phyloP scores from a whole-genome alignment of 306 rosid species.

The Pterocarpus santalinus region DNA sequence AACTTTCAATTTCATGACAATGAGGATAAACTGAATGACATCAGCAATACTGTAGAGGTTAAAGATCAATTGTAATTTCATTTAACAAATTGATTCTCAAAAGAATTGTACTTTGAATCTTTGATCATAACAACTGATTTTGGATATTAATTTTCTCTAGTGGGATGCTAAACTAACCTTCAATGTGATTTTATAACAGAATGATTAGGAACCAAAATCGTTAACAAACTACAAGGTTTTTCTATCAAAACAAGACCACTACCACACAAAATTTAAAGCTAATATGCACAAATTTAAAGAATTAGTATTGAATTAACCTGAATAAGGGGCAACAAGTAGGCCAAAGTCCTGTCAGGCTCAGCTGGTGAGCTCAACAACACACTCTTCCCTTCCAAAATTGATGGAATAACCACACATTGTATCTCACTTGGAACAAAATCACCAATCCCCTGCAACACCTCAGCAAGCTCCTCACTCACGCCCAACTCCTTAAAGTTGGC shows the following conservation, averaged over 20 bases:
- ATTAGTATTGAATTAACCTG: constrained; percentile 63
- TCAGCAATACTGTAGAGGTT: background rate
- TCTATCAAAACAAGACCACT: background rate
- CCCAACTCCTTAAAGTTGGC: constrained; percentile 68
- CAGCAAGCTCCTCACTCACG: constrained; percentile 67
- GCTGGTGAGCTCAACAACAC: constrained; percentile 81
- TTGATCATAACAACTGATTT: constrained; percentile 1
- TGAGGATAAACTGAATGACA: background rate
- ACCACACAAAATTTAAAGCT: background rate
- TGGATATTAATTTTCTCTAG: background rate
- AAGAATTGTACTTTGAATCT: background rate
- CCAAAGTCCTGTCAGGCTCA: constrained; percentile 77
- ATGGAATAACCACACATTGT: constrained; percentile 75
- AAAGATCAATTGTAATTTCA: background rate
- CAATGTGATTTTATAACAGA: background rate
- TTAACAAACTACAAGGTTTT: background rate
- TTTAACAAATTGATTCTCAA: background rate
- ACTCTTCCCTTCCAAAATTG: constrained; percentile 76
- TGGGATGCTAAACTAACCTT: background rate
- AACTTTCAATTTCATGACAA: constrained; percentile 6
- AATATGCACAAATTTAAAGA: constrained; percentile 2
- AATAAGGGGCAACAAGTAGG: constrained; percentile 88
- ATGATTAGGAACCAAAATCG: background rate
- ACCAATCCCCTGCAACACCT: constrained; percentile 66
- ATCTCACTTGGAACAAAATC: constrained; percentile 79